phyloP scores from a whole-genome alignment of 768 basidiomycete species.

The Sporobolomyces roseus region DNA sequence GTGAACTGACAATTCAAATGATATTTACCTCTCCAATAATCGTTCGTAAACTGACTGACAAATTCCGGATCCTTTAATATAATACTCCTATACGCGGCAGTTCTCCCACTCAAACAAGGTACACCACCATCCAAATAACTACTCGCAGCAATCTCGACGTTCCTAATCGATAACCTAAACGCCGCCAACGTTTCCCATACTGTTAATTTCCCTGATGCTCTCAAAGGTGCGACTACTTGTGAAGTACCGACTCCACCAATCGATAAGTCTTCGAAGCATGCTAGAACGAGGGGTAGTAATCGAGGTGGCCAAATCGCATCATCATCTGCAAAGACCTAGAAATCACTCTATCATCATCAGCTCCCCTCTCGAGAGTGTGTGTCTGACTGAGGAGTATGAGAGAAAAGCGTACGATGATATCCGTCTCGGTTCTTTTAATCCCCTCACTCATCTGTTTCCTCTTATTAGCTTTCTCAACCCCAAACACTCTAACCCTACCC shows the following conservation, averaged over 20 bases:
- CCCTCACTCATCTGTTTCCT: conserved; percentile 90
- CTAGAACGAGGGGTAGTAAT: conserved; percentile 78
- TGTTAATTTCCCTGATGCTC: conserved; percentile 68
- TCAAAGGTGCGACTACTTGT: conserved; percentile 71
- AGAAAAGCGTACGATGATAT: conserved; percentile 47
- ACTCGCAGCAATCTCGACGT: conserved; percentile 82
- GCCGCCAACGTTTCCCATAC: conserved; percentile 95
- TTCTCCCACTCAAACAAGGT: conserved; percentile 86
- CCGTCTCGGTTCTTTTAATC: conserved; percentile 82
- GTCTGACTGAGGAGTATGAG: no score
- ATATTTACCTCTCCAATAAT: conserved; percentile 89
- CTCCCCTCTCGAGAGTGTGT: no score
- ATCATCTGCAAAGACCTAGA: conserved; percentile 74
- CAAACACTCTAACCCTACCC: conserved; percentile 38
- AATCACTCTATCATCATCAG: no score
- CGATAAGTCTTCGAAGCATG: conserved; percentile 91
- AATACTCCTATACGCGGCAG: conserved; percentile 87
- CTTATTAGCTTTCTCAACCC: conserved; percentile 67
- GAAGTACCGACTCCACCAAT: conserved; percentile 87
- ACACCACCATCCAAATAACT: conserved; percentile 91
- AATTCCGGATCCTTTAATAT: conserved; percentile 94
- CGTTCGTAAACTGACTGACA: conserved; percentile 85
- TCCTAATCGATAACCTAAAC: conserved; percentile 85
- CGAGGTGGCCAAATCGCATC: conserved; percentile 95
- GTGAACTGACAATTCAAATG: conserved; percentile 84